Evolutionary conservation across 441 rosid genomes (phyloP), one percentile per base, ranked within the genome.

Genomic region (Hypseocharis bilobata): DNA sequence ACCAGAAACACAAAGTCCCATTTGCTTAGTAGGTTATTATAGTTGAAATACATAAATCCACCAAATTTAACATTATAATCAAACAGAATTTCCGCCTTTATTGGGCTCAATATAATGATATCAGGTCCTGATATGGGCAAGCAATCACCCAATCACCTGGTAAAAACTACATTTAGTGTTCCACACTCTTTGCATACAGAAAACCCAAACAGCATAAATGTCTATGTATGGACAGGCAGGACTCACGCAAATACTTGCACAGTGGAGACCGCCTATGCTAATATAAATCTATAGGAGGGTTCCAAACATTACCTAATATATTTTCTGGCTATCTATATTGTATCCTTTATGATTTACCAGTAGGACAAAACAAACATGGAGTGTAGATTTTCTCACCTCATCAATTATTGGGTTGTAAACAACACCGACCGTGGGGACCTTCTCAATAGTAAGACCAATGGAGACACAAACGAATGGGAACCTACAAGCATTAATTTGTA

Each of bases 401-500:
- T 87, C 76, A 84, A 90, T 82, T 26, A 93, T 88, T 42, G 98
- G 98, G 73, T 91, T 93, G 76, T 73, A 91, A 62, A 93, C 95
- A 47, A 90, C 98, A 0, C 97, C 98, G 54, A 91, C 86, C 36
- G 78, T 81, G 30, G 97, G 95, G 70, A 87, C 77, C 70, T 87
- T 91, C 26, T 79, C 81, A 56, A 91, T 86, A 0, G 97, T 83
- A 66, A 93, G 97, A 25, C 97, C 98, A 73, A 93, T 88, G 66
- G 98, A 91, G 62, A 87, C 77, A 71, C 98, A 93, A 30, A 91
- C 88, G 40, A 88, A 86, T 5, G 98, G 98, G 63, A 83, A 90
- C 76, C 98, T 93, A 51, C 36, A 77, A 44, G 45, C 27, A 30
- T 64, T 66, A 64, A 52, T 40, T 29, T 23, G 5, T 69, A 32